These are phyloP conservation scores for Skeletonema potamos DNA, from an alignment of 108 stramenopile species.

Conservation along the genomic window DNA sequence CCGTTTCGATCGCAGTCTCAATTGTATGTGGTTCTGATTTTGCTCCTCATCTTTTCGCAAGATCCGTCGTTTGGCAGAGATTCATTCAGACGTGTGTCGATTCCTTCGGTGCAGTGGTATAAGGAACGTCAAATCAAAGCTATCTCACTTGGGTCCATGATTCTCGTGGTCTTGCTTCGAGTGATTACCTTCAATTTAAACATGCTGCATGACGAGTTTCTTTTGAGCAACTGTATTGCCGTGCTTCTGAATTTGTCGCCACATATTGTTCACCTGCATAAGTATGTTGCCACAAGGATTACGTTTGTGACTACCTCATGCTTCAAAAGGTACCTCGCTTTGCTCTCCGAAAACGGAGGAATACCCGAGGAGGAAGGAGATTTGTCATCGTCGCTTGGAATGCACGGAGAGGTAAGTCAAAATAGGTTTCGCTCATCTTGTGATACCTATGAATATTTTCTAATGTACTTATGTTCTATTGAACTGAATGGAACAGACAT, in stretches of 20 bases:
- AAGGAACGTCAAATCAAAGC: conserved; percentile 69
- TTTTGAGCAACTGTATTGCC: conserved; percentile 83
- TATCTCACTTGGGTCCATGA: conserved; percentile 71
- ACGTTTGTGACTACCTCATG: conserved; percentile 64
- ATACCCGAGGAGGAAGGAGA: conserved; percentile 51
- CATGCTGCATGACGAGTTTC: conserved; percentile 67
- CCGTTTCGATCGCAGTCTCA: conserved; percentile 81
- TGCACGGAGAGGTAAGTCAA: conserved; percentile 70
- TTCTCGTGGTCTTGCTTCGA: conserved; percentile 68
- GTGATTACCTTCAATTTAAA: conserved; percentile 74
- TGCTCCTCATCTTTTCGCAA: conserved; percentile 81
- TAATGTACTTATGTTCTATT: not conserved
- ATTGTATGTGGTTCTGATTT: conserved; percentile 79
- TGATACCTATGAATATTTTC: not conserved
- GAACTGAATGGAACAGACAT: conserved; percentile 13
- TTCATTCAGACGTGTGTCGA: conserved; percentile 63
- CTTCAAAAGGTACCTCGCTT: conserved; percentile 53
- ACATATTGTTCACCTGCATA: conserved; percentile 57
- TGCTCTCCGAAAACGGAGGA: conserved; percentile 32
- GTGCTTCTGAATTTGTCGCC: conserved; percentile 74
- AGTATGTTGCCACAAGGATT: conserved; percentile 80
- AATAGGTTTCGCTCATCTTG: not conserved
- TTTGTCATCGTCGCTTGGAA: conserved; percentile 49
- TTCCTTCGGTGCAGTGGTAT: conserved; percentile 71
- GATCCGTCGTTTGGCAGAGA: conserved; percentile 80